Base-by-base conservation (phyloP, 2,329 filamentous ascomycete species). In the Cladosporium sphaerospermum region DNA sequence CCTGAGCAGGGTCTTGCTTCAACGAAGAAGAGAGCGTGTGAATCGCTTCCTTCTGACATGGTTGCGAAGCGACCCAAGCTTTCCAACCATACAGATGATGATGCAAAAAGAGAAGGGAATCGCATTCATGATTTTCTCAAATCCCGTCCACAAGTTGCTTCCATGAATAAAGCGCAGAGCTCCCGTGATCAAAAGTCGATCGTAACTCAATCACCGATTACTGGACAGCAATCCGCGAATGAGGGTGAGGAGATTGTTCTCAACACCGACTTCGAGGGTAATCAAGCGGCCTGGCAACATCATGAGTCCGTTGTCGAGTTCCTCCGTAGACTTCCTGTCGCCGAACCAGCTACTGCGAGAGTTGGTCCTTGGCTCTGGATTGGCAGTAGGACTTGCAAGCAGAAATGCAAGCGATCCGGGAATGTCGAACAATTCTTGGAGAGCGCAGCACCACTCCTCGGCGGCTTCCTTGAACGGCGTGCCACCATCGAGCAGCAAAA, bases 321-420 rank as follows among this genome's bases (percentile, higher is more conserved):
- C 61, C 69, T 93, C 2, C 55, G 71, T 8, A 82, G 88, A 8
- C 73, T 91, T 0, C 85, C 85, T 0, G 87, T 89, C 0, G 77
- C 78, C 3, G 84, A 78, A 1, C 87, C 83, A 1, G 68, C 73
- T 2, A 66, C 70, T 3, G 69, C 67, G 1, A 62, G 62, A 0
- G 60, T 71, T 0, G 74, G 78, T 2, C 78, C 78, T 0, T 93
- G 88, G 86, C 88, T 95, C 45, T 89, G 79, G 73, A 79, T 87
- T 40, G 78, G 77, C 49, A 39, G 36, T 39, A n/a, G 16, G 36
- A 39, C 16, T 13, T 13, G n/a, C 8, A 39, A 39, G 36, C 10
- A 39, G 36, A 13, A 39, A 9, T n/a, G 36, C 13, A 39, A 13
- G 10, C 8, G 36, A 39, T 14, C 36, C 36, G 36, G n/a, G 9